Percentiles rank a stretch among this genome's conserved stretches.
Evolutionary conservation across 2,329 filamentous ascomycete genomes (phyloP).

Genomic region (Geoglossum cookeanum): DNA sequence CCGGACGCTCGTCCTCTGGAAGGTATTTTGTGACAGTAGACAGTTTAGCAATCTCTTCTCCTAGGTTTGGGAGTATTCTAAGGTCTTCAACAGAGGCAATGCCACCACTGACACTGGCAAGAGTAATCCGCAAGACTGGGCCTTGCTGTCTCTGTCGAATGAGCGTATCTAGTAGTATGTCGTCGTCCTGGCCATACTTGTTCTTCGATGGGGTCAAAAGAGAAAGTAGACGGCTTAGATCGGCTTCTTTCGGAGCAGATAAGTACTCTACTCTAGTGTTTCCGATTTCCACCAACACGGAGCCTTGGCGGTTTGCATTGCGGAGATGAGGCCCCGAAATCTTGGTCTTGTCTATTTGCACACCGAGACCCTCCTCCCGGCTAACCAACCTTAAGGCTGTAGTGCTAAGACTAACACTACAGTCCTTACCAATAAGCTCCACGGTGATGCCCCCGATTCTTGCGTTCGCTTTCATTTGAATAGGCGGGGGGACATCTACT

Average conservation of each 20-base stretch:
- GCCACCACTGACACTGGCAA: conserved; percentile 44
- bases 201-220: conserved; percentile 83
- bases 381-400: conserved; percentile 68
- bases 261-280: conserved; percentile 57
- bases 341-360: conserved; percentile 58
- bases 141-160: conserved; percentile 74
- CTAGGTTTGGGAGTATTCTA: conserved; percentile 47
- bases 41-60: conserved; percentile 61
- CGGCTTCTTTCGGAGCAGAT: conserved; percentile 51
- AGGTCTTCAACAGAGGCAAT: conserved; percentile 47
- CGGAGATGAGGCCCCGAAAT: conserved; percentile 50
- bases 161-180: conserved; percentile 86
- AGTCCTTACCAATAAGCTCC: conserved; percentile 58
- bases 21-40: conserved; percentile 85
- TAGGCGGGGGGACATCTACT: not conserved
- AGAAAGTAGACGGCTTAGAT: conserved; percentile 64
- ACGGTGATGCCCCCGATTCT: conserved; percentile 60
- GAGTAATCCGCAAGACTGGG: conserved; percentile 51
- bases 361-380: conserved; percentile 49
- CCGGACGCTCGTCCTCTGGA: conserved; percentile 85
- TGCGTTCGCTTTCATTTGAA: conserved; percentile 46
- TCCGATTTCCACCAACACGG: conserved; percentile 41
- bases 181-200: conserved; percentile 74
- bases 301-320: conserved; percentile 33
- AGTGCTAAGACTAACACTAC: conserved; percentile 53